A percentile compares a stretch with the other conserved stretches of the same genome.
Conservation (phyloP, 129 eudicot species). For the Arctium minus region DNA sequence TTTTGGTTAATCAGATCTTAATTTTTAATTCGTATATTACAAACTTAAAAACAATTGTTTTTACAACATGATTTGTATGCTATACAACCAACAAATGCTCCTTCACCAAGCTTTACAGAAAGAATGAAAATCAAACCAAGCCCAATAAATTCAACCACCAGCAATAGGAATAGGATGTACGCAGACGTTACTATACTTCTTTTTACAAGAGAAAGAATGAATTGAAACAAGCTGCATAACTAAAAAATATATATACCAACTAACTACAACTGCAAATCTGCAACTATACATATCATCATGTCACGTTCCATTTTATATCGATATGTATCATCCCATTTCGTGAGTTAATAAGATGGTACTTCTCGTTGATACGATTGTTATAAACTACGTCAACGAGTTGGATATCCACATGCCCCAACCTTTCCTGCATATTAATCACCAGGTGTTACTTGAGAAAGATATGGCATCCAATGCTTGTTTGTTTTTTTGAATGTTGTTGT, state of each 20-base stretch:
- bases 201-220: neutral
- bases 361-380: constrained; percentile 54
- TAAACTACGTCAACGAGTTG: constrained; percentile 55
- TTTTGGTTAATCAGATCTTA: neutral
- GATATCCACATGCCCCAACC: constrained; percentile 56
- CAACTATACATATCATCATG: constrained; percentile 21
- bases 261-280: neutral
- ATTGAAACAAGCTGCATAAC: neutral
- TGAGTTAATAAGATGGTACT: constrained; percentile 53
- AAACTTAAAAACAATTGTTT: neutral
- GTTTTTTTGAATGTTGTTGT: neutral
- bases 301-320: constrained; percentile 43
- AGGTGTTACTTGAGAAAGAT: neutral
- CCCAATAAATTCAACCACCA: neutral
- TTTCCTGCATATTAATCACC: constrained; percentile 34
- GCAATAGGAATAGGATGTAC: neutral
- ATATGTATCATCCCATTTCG: constrained; percentile 49
- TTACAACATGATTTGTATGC: neutral
- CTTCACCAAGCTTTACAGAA: neutral
- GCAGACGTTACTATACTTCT: neutral
- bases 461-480: neutral
- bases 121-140: neutral
- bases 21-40: neutral
- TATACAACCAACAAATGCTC: neutral
- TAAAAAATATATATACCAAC: neutral